Percentiles rank a stretch among this genome's conserved stretches.
phyloP scores from a whole-genome alignment of 1,139 yeast genomes.

The Magnusiomyces ingens region DNA sequence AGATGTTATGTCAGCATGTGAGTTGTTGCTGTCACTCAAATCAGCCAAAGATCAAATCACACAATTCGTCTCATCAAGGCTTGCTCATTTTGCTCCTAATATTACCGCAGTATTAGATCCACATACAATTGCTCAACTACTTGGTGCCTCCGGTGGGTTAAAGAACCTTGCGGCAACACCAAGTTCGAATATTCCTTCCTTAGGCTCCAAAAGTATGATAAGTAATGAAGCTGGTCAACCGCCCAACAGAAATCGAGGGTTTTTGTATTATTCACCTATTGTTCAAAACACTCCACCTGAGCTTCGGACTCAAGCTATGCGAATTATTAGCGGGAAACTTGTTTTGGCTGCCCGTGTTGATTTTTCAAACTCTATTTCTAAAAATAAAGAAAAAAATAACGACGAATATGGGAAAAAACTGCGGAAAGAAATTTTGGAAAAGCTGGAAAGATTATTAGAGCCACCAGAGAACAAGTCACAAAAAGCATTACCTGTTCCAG shows the following conservation, averaged over 20 bases:
- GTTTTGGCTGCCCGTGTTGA: conserved; percentile 84
- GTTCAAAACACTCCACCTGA: conserved; percentile 47
- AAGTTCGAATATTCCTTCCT: conserved; percentile 72
- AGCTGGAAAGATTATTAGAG: conserved; percentile 63
- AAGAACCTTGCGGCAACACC: conserved; percentile 65
- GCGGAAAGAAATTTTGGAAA: conserved; percentile 51
- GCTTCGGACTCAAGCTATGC: conserved; percentile 59
- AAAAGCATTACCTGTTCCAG: conserved; percentile 80
- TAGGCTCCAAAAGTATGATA: conserved; percentile 59
- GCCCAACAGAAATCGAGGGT: conserved; percentile 58
- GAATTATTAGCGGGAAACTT: conserved; percentile 74
- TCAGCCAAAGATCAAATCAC: conserved; percentile 42
- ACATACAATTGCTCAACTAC: conserved; percentile 63
- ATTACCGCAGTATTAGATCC: conserved; percentile 67
- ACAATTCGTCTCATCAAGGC: conserved; percentile 49
- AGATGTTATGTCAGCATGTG: conserved; percentile 42
- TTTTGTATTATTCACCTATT: conserved; percentile 34
- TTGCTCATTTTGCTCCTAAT: conserved; percentile 71
- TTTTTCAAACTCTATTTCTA: conserved; percentile 31
- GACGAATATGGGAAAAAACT: conserved; percentile 56
- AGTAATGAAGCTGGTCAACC: conserved; percentile 39
- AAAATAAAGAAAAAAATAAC: conserved; percentile 26
- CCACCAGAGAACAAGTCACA: conserved; percentile 68
- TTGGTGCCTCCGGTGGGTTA: conserved; percentile 68
- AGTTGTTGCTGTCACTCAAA: conserved; percentile 43